Conservation (phyloP, 1,284 basidiomycete species). For the Schizophyllum amplum region DNA sequence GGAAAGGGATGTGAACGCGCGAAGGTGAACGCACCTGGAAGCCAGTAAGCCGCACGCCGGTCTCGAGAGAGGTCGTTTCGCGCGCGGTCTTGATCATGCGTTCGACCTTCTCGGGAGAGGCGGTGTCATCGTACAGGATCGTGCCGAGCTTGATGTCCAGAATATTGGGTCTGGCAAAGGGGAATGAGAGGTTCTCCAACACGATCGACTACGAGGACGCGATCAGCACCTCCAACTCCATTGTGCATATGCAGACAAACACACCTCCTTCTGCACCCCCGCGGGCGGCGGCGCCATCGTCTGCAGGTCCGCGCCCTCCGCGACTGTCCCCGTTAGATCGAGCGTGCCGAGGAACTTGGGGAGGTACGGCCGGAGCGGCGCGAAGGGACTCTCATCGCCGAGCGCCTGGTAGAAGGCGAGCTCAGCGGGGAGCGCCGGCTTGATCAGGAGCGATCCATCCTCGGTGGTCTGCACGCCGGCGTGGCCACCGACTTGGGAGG, state of each 20-base stretch:
- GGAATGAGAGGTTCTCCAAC: constrained; percentile 73
- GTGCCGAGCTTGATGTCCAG: constrained; percentile 92
- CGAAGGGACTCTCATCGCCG: constrained; percentile 31
- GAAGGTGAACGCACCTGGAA: constrained; percentile 71
- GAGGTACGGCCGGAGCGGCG: constrained; percentile 45
- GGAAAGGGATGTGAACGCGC: neutral
- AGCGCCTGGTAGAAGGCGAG: constrained; percentile 74
- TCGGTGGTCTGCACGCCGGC: constrained; percentile 66
- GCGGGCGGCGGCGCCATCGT: neutral
- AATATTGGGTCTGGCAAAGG: constrained; percentile 77
- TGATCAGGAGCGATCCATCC: constrained; percentile 79
- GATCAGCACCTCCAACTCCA: constrained; percentile 7
- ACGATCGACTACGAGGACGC: constrained; percentile 59
- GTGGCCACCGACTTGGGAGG: constrained; percentile 84
- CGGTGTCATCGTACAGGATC: constrained; percentile 66
- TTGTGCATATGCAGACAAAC: constrained; percentile 17
- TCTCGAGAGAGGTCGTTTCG: constrained; percentile 66
- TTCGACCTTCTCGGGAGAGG: constrained; percentile 67
- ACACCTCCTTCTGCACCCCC: constrained; percentile 30
- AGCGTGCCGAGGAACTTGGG: constrained; percentile 76
- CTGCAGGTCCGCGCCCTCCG: constrained; percentile 15
- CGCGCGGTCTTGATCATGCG: constrained; percentile 72
- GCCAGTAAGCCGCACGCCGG: constrained; percentile 80
- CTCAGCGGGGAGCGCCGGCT: constrained; percentile 70
- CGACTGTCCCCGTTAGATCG: constrained; percentile 53